A percentile compares a stretch with the other conserved stretches of the same genome.
Evolutionary conservation across 2,329 filamentous ascomycete species (phyloP).

Genomic region (Colletotrichum musicola): DNA sequence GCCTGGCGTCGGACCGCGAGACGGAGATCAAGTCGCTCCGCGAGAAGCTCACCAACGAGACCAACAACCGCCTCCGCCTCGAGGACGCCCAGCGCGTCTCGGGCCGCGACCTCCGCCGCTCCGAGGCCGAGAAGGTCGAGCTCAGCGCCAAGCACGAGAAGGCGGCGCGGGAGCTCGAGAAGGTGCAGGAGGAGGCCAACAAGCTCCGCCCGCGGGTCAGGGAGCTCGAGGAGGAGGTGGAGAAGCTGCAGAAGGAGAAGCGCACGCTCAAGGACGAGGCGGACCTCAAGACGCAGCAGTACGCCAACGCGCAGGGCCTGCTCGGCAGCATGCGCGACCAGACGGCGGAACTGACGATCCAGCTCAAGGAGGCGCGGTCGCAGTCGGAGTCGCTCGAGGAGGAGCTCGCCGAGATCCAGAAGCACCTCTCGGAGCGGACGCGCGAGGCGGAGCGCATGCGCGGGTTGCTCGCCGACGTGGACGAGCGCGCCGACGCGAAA

Average conservation of each 20-base stretch:
- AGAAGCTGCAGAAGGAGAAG: conserved; percentile 76
- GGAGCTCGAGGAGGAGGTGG: conserved; percentile 80
- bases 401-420: conserved; percentile 89
- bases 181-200: conserved; percentile 79
- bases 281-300: conserved; percentile 86
- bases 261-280: conserved; percentile 80
- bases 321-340: conserved; percentile 95
- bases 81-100: conserved; percentile 84
- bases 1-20: conserved; percentile 79
- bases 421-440: conserved; percentile 86
- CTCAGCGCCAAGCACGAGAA: conserved; percentile 80
- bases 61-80: conserved; percentile 75
- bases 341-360: conserved; percentile 86
- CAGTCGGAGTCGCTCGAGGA: conserved; percentile 91
- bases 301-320: conserved; percentile 85
- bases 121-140: conserved; percentile 84
- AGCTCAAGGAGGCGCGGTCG: conserved; percentile 89
- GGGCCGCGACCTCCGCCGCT: conserved; percentile 81
- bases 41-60: conserved; percentile 83
- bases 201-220: conserved; percentile 72
- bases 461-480: conserved; percentile 85
- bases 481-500: conserved; percentile 83
- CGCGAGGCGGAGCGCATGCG: conserved; percentile 97
- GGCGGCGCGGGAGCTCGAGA: conserved; percentile 75
- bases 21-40: conserved; percentile 81